A percentile compares a stretch with the other conserved stretches of the same genome.
phyloP scores from a whole-genome alignment of 495 filamentous ascomycete genomes.

The Alectoria sarmentosa region DNA sequence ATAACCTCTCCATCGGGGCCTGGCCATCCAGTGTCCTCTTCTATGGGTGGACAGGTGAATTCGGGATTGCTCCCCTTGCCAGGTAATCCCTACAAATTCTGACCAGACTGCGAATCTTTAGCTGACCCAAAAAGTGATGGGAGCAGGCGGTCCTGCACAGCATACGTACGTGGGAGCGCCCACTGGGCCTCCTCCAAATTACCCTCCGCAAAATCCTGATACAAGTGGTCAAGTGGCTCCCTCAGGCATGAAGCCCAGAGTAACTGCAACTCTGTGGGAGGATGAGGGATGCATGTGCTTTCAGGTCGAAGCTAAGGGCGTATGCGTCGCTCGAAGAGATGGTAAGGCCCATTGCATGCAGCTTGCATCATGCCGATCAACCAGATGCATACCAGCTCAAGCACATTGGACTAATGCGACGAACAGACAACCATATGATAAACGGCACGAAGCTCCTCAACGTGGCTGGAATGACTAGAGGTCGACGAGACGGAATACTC shows the following conservation, averaged over 20 bases:
- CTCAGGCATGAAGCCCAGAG: conserved; percentile 95
- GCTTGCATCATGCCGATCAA: conserved; percentile 15
- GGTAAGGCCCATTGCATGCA: conserved; percentile 46
- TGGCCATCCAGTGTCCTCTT: conserved; percentile 59
- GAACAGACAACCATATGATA: conserved; percentile 96
- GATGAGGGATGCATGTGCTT: conserved; percentile 97
- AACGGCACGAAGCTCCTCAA: conserved; percentile 97
- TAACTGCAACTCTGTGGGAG: conserved; percentile 96
- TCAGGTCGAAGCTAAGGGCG: conserved; percentile 92
- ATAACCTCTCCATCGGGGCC: conserved; percentile 67
- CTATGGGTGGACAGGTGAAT: conserved; percentile 52
- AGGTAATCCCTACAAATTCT: conserved; percentile 34
- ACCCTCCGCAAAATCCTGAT: conserved; percentile 62
- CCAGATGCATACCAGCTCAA: not conserved
- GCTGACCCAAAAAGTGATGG: conserved; percentile 32
- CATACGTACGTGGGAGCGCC: conserved; percentile 35
- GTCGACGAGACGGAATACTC: conserved; percentile 89
- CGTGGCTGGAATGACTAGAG: conserved; percentile 95
- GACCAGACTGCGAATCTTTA: not conserved
- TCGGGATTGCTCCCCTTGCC: conserved; percentile 63
- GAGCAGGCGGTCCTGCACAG: conserved; percentile 22
- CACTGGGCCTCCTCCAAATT: conserved; percentile 43
- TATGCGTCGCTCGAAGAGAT: conserved; percentile 92
- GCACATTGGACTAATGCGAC: conserved; percentile 9
- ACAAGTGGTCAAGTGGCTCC: conserved; percentile 87